Evolutionary conservation across 257 asterid species (phyloP), one percentile per base, ranked within the genome.

Genomic region (Lavandula angustifolia): DNA sequence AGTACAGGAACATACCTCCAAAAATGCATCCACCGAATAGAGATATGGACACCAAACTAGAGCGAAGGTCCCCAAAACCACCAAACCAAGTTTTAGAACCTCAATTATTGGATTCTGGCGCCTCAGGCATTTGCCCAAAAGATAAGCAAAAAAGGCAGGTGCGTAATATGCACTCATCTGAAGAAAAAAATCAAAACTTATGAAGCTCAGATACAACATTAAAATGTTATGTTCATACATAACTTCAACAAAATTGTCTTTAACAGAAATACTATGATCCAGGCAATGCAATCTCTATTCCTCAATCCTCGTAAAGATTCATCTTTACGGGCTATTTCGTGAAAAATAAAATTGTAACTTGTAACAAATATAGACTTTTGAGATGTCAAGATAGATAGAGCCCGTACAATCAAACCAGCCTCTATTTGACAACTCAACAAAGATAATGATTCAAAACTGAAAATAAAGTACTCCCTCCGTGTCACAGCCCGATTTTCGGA

Each of bases 91-190:
- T 79, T 94, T 90, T 62, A 74, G 54, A 69, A 94, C 76, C 81
- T 76, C 89, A 31, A 83, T 38, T 54, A 82, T 34, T 22, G 97
- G 95, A 77, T 79, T 73, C 54, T 41, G 67, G 69, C 78, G 82
- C 79, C 88, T 86, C 75, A 94, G 67, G 70, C 95, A 84, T 80
- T 90, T 94, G 10, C 99, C 99, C 48, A 94, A 76, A 66, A 90
- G 95, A 81, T 87, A 84, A 75, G 86, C 83, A 71, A 94, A 90
- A 77, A 87, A 86, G 44, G 96, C 96, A 67, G 98, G 98, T 38
- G 98, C 97, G 74, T 84, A 87, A 76, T 94, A 90, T 43, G 96
- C 88, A 80, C 96, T 87, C 95, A 87, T 94, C 96, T 90, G 91
- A 66, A 76, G 64, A 74, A 69, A 57, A 66, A 31, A 17, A 47